Evolutionary conservation across 2,329 filamentous ascomycete genomes (phyloP).

Genomic region (Xylariaceae sp.): DNA sequence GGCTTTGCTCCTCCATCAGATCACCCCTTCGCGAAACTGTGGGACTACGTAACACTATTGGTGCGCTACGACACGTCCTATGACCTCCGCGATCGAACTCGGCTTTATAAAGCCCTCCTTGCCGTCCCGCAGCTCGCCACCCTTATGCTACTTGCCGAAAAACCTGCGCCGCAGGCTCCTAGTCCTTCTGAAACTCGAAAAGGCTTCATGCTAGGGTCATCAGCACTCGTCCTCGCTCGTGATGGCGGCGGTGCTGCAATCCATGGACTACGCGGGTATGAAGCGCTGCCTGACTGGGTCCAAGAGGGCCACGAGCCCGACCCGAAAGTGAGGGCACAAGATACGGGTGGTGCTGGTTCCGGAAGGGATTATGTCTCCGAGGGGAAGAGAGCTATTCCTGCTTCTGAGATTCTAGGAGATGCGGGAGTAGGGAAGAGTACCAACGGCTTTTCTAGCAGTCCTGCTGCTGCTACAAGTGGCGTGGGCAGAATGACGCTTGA

Average conservation of each 20-base stretch:
- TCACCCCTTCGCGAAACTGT: constrained; percentile 73
- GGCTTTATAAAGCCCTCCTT: constrained; percentile 82
- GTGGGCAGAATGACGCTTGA: constrained; percentile 76
- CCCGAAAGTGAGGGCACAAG: constrained; percentile 54
- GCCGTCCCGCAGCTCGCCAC: constrained; percentile 82
- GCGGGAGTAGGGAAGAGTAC: constrained; percentile 40
- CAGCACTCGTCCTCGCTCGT: constrained; percentile 78
- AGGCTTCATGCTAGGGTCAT: constrained; percentile 74
- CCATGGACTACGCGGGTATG: constrained; percentile 74
- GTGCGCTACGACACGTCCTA: constrained; percentile 93
- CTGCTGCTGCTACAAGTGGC: constrained; percentile 24
- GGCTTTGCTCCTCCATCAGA: constrained; percentile 39
- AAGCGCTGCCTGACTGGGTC: constrained; percentile 80
- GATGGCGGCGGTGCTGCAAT: constrained; percentile 69
- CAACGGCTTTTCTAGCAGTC: constrained; percentile 40
- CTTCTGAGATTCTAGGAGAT: constrained; percentile 61
- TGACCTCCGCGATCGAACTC: constrained; percentile 85
- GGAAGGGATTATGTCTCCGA: constrained; percentile 38
- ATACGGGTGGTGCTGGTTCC: too few species aligned
- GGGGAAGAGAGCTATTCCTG: constrained; percentile 47
- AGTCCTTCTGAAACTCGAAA: constrained; percentile 83
- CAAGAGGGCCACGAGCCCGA: constrained; percentile 75
- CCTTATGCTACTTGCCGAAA: constrained; percentile 86
- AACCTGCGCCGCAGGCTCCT: constrained; percentile 85
- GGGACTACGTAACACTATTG: constrained; percentile 79